Evolutionary conservation across 2,329 filamentous ascomycete species (phyloP), one percentile per base, ranked within the genome.

Genomic region (Ceratocystis eucalypticola): DNA sequence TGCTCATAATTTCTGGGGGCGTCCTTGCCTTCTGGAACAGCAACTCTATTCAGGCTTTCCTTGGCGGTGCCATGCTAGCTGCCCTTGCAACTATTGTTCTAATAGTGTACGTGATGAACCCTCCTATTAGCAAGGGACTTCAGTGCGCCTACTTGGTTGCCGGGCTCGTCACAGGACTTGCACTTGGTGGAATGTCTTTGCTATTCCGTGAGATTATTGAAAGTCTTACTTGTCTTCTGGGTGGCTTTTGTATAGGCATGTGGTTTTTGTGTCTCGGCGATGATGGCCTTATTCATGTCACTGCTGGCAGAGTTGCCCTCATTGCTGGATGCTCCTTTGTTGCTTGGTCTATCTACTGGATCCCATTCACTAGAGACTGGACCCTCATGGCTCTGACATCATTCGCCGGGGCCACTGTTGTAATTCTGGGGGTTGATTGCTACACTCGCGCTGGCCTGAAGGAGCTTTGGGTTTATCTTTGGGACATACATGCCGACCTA

Each of bases 391-490:
- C 79, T 12, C 84, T 84, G 61, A 91, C 91, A 12, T 84, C 92
- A 0, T 95, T 96, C 72, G 82, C 85, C 3, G 93, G 93, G 6
- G 87, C 91, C 2, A 96, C 91, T 0, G 84, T 84, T 2, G 80
- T 88, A 0, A 83, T 96, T 15, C 76, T 97, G 1, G 93, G 93
- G 1, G 88, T 97, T 67, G 93, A 97, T 74, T 96, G 91, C 75
- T 95, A 93, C 71, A 93, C 87, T 71, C 81, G 85, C 69, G 91
- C 91, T n/a, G 93, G 93, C 0, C 78, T 96, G 71, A 96, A 96
- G 74, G 93, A 97, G 74, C 96, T 96, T 71, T 97, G 93, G 93
- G 82, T 90, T 5, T 97, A 95, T 74, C 80, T 96, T 46, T 97
- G 93, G 93, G 78, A 78, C 59, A 76, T 97, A 48, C 96, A 96